phyloP scores from a whole-genome alignment of 2,329 filamentous ascomycete genomes.

The Nigrospora oryzae region DNA sequence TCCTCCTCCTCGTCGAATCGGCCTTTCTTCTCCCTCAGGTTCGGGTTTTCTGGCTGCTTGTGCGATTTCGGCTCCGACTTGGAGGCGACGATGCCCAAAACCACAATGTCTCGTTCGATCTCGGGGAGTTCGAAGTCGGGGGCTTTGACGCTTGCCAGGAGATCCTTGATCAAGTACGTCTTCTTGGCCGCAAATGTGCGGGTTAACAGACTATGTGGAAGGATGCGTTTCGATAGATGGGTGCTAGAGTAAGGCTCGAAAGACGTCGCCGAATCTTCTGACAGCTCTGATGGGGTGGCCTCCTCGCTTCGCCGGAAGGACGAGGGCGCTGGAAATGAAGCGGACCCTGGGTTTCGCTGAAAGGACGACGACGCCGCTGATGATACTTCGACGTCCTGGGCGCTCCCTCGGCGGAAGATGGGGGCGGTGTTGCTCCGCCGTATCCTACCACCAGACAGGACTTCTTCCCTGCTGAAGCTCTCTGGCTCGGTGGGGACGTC shows the following conservation, averaged over 20 bases:
- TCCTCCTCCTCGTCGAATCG: slow-evolving; percentile 38
- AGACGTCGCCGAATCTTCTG: slow-evolving; percentile 44
- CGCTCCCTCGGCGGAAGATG: slow-evolving; percentile 14
- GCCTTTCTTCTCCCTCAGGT: slow-evolving; percentile 31
- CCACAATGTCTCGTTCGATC: slow-evolving; percentile 79
- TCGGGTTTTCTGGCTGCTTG: slow-evolving; percentile 30
- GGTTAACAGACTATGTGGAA: slow-evolving; percentile 73
- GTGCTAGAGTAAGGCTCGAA: slow-evolving; percentile 84
- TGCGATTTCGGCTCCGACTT: slow-evolving; percentile 74
- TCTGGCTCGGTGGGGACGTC: slow-evolving; percentile 37
- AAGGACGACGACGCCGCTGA: slow-evolving; percentile 9
- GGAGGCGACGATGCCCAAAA: slow-evolving; percentile 78
- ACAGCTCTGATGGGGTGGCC: slow-evolving; percentile 22
- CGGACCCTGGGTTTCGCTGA: slow-evolving; percentile 1
- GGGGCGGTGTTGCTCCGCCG: slow-evolving; percentile 36
- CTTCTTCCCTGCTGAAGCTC: slow-evolving; percentile 55
- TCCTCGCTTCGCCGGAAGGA: slow-evolving; percentile 15
- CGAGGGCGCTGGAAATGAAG: background rate
- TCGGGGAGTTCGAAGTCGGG: slow-evolving; percentile 77
- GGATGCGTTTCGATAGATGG: slow-evolving; percentile 73
- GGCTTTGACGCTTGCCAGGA: slow-evolving; percentile 72
- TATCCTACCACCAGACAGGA: slow-evolving; percentile 34
- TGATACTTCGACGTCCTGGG: slow-evolving; percentile 7
- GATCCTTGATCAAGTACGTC: slow-evolving; percentile 67
- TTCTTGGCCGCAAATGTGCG: slow-evolving; percentile 74